phyloP scores from a whole-genome alignment of 2,329 filamentous ascomycete genomes.

The Cytospora leucostoma region DNA sequence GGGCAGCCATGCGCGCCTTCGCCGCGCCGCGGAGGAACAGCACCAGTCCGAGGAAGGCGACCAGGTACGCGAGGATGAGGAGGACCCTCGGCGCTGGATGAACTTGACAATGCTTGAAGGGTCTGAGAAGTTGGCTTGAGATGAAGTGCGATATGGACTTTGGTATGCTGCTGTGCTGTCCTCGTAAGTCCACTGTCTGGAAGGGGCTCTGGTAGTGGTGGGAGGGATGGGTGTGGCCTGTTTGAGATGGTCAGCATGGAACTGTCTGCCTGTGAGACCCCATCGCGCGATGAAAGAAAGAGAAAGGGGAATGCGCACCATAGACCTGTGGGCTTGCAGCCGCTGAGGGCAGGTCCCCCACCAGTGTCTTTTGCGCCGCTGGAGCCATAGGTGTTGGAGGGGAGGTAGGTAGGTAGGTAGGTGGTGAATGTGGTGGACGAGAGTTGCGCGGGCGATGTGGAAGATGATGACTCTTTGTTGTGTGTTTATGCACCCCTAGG shows the following conservation, averaged over 20 bases:
- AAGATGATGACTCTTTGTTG: neutral
- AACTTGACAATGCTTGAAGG: neutral
- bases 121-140: neutral
- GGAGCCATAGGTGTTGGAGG: constrained; percentile 9
- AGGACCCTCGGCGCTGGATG: no score
- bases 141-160: neutral
- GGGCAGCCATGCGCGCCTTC: neutral
- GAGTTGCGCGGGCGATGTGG: neutral
- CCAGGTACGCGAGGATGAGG: neutral
- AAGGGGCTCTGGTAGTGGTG: constrained; percentile 22
- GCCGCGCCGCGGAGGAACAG: neutral
- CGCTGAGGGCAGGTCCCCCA: constrained; percentile 10
- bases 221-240: neutral
- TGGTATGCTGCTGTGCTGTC: neutral
- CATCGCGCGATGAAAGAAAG: no score
- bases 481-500: no score
- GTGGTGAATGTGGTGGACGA: neutral
- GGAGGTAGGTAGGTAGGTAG: neutral
- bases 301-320: neutral
- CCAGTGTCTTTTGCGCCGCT: constrained; percentile 15
- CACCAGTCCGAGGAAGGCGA: neutral
- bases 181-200: constrained; percentile 10
- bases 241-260: constrained; percentile 3
- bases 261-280: no score
- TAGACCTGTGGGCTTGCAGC: constrained; percentile 2